Percentiles rank a stretch among this genome's conserved stretches.
These are phyloP conservation scores for Coemansia sp. DNA, from an alignment of 192 early-diverging fungal species.

Conservation along the genomic window DNA sequence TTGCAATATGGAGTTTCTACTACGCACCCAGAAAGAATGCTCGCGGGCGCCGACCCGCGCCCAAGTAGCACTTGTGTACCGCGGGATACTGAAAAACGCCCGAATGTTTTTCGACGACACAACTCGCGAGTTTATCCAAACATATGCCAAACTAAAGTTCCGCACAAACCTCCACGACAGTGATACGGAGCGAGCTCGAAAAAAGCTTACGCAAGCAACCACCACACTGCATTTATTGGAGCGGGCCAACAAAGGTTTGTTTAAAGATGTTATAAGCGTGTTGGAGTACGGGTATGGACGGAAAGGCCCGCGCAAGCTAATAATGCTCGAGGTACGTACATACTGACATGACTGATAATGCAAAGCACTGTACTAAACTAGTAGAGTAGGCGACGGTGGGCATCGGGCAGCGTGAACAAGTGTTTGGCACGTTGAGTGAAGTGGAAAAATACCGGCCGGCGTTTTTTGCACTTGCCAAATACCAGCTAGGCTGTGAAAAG, in stretches of 20 bases:
- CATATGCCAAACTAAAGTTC: conserved; percentile 31
- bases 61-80: conserved; percentile 26
- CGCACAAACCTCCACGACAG: conserved; percentile 25
- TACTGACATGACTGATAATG: background rate
- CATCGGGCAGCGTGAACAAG: conserved; percentile 20
- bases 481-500: conserved; percentile 23
- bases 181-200: conserved; percentile 9
- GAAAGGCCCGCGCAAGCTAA: conserved; percentile 38
- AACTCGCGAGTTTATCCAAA: conserved; percentile 35
- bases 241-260: conserved; percentile 35
- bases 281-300: conserved; percentile 46
- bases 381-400: conserved; percentile 25
- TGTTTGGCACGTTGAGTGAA: conserved; percentile 34
- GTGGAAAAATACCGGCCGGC: conserved; percentile 40
- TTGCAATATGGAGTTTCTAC: conserved; percentile 31
- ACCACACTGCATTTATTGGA: conserved; percentile 36
- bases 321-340: conserved; percentile 27
- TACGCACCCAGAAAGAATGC: conserved; percentile 8
- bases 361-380: background rate
- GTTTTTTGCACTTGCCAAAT: conserved; percentile 42
- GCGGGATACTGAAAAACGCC: conserved; percentile 40
- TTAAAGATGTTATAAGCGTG: conserved; percentile 39
- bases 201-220: conserved; percentile 22
- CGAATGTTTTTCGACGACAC: conserved; percentile 45
- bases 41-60: background rate